Percentiles rank a stretch among this genome's conserved stretches.
These are phyloP conservation scores for Coemansia sp. DNA, from an alignment of 192 early-diverging fungal species.

Conservation along the genomic window DNA sequence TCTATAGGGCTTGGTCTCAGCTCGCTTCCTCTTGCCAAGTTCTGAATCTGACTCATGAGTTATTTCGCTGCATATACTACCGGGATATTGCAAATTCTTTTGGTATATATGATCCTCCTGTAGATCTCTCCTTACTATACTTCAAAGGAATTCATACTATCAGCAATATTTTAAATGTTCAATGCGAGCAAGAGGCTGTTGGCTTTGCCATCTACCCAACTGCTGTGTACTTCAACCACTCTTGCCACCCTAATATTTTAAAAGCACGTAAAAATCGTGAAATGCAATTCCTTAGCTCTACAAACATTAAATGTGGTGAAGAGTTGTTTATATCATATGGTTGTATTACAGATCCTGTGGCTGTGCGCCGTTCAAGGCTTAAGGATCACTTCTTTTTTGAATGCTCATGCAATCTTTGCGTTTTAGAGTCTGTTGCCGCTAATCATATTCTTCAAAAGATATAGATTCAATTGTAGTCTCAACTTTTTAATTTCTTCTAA, in stretches of 20 bases:
- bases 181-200: slow-evolving; percentile 51
- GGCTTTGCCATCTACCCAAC: slow-evolving; percentile 63
- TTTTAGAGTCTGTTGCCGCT: slow-evolving; percentile 32
- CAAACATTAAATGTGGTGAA: slow-evolving; percentile 50
- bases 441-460: not conserved
- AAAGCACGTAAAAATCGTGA: slow-evolving; percentile 48
- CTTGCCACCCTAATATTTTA: slow-evolving; percentile 60
- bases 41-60: slow-evolving; percentile 20
- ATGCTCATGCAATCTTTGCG: slow-evolving; percentile 60
- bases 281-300: slow-evolving; percentile 55
- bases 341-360: slow-evolving; percentile 41
- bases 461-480: not conserved
- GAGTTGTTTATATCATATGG: slow-evolving; percentile 69
- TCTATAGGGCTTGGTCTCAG: slow-evolving; percentile 19
- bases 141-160: not conserved
- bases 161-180: not conserved
- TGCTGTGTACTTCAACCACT: slow-evolving; percentile 70
- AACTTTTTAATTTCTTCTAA: no score
- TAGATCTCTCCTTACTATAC: slow-evolving; percentile 15
- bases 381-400: slow-evolving; percentile 62
- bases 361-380: slow-evolving; percentile 50
- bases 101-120: slow-evolving; percentile 61
- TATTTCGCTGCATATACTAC: slow-evolving; percentile 58
- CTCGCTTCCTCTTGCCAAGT: not conserved
- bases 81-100: slow-evolving; percentile 70